Base-by-base conservation (phyloP, 345 rosid genomes). In the Combretum micranthum region DNA sequence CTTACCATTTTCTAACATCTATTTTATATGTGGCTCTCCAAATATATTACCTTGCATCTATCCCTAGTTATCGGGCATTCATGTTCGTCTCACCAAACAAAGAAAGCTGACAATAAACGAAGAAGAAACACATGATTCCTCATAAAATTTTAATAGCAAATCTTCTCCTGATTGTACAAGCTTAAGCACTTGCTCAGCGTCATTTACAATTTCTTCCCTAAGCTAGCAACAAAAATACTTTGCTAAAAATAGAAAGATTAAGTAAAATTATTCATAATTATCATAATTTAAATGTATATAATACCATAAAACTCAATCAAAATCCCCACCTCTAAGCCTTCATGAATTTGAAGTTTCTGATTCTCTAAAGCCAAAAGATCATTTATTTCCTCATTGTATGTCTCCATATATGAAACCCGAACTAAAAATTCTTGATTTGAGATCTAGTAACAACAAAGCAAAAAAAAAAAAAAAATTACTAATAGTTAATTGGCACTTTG, bases 381-480 rank as follows among this genome's bases (percentile, higher is more conserved):
- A 57, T 84, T 89, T 57, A 93, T 89, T 69, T 93, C 97, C 68
- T 93, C 97, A 3, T 89, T 87, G 59, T 88, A 93, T 62, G 88
- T 88, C 64, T 93, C 97, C 97, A 93, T 85, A 68, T 93, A 93
- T 5, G 97, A 93, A 69, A 93, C 91, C 45, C 91, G 83, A 18
- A 93, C 82, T 37, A 93, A 81, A 80, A 89, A 93, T 72, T 93
- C 99, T 2, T 96, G 83, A n/a, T 85, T 80, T 21, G 81, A 53
- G 52, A 77, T 76, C 99, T 93, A 77, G 5, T 21, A 42, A 53
- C 3, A 12, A 4, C 64, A 47, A 50, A 66, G 69, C 57, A 61
- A 42, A 12, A 68, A 49, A 43, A 74, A n/a, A n/a, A n/a, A n/a
- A n/a, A n/a, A n/a, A n/a, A n/a, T n/a, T n/a, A n/a, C n/a, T n/a